These are phyloP conservation scores for Coemansia erecta DNA, from an alignment of 192 early-diverging fungal genomes.

Conservation along the genomic window DNA sequence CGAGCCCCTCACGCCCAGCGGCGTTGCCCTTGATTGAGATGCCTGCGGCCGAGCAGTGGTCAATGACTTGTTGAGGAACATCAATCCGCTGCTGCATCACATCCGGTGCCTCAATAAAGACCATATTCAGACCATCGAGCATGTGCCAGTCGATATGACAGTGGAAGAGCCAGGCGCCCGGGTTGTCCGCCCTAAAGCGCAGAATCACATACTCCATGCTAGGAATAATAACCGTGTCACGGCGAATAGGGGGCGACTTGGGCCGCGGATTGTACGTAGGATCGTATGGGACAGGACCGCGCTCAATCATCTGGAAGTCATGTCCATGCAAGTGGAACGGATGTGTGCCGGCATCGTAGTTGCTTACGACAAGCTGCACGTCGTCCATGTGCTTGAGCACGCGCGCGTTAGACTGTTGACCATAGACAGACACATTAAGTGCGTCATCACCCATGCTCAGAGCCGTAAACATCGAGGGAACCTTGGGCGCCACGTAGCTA, in stretches of 20 bases:
- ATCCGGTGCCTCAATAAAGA: slow-evolving; percentile 72
- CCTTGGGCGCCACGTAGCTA: slow-evolving; percentile 61
- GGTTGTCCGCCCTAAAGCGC: slow-evolving; percentile 78
- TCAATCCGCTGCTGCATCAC: slow-evolving; percentile 53
- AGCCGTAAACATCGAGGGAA: slow-evolving; percentile 68
- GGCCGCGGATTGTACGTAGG: slow-evolving; percentile 42
- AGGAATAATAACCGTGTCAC: slow-evolving; percentile 76
- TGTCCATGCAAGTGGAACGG: slow-evolving; percentile 86
- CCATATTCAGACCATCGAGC: slow-evolving; percentile 67
- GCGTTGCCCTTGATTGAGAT: slow-evolving; percentile 68
- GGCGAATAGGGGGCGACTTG: slow-evolving; percentile 58
- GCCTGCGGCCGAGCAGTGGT: slow-evolving; percentile 62
- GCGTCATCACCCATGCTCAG: slow-evolving; percentile 56
- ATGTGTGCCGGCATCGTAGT: slow-evolving; percentile 72
- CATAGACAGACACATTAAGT: slow-evolving; percentile 58
- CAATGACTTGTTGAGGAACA: slow-evolving; percentile 58
- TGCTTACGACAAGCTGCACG: slow-evolving; percentile 72
- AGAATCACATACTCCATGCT: slow-evolving; percentile 65
- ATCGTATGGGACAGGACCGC: slow-evolving; percentile 60
- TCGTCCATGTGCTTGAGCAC: slow-evolving; percentile 64
- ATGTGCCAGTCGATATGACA: slow-evolving; percentile 71
- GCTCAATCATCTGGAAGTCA: slow-evolving; percentile 73
- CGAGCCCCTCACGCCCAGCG: slow-evolving; percentile 64
- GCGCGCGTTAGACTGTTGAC: slow-evolving; percentile 60
- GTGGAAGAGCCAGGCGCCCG: slow-evolving; percentile 82